Evolutionary conservation across 768 basidiomycete genomes (phyloP).

Genomic region (Tremella mesenterica): DNA sequence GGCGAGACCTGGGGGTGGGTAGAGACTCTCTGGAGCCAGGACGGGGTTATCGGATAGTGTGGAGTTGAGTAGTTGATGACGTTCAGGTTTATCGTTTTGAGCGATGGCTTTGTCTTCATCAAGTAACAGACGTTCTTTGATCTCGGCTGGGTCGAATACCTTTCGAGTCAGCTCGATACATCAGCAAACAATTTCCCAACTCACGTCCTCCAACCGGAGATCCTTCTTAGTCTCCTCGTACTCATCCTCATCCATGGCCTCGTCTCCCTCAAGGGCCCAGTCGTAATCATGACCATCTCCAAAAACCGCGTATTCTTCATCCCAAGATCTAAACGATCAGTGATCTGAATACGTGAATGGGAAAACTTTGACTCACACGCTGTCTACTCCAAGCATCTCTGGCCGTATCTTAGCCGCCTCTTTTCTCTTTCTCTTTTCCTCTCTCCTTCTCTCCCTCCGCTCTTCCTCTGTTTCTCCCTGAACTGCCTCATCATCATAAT

Average conservation of each 20-base stretch:
- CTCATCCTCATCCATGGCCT: constrained; percentile 56
- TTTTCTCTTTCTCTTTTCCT: constrained; percentile 50
- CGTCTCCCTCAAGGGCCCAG: constrained; percentile 73
- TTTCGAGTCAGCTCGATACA: constrained; percentile 39
- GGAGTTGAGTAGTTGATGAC: constrained; percentile 83
- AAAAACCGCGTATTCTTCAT: constrained; percentile 91
- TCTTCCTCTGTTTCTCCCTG: constrained; percentile 69
- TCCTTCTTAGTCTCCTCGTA: constrained; percentile 73
- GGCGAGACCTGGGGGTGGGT: constrained; percentile 69
- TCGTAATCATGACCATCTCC: constrained; percentile 95
- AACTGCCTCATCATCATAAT: constrained; percentile 56
- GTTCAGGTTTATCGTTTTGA: constrained; percentile 81
- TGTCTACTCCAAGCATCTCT: constrained; percentile 65
- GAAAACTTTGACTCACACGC: constrained; percentile 59
- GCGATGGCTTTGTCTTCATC: constrained; percentile 91
- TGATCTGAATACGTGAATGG: neutral
- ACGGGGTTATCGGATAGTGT: constrained; percentile 56
- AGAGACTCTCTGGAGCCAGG: constrained; percentile 46
- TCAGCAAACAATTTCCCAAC: neutral
- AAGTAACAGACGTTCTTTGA: constrained; percentile 74
- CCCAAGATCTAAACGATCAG: constrained; percentile 62
- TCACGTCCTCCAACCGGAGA: constrained; percentile 48
- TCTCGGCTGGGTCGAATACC: constrained; percentile 98
- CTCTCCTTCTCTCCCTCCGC: constrained; percentile 56
- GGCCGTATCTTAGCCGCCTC: constrained; percentile 56